Evolutionary conservation across 2,329 filamentous ascomycete genomes (phyloP).

Genomic region (Ceratocystis alfenasii): DNA sequence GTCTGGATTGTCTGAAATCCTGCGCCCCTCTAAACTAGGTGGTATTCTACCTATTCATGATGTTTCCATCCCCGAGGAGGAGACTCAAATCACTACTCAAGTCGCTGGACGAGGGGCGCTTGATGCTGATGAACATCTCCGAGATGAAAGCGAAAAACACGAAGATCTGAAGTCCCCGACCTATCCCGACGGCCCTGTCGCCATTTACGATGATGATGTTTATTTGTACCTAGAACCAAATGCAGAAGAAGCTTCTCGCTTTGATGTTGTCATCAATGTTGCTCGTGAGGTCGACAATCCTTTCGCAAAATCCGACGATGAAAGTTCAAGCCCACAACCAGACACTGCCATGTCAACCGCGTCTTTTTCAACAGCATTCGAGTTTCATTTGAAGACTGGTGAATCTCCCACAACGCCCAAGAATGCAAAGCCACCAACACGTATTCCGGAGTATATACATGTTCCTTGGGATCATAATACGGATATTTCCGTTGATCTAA

Average conservation of each 20-base stretch:
- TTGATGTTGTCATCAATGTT: slow-evolving; percentile 76
- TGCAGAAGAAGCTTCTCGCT: slow-evolving; percentile 61
- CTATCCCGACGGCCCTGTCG: slow-evolving; percentile 70
- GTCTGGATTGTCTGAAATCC: slow-evolving; percentile 46
- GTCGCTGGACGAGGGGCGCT: slow-evolving; percentile 48
- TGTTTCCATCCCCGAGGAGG: slow-evolving; percentile 35
- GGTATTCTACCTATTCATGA: slow-evolving; percentile 25
- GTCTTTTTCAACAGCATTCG: slow-evolving; percentile 32
- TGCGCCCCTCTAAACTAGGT: slow-evolving; percentile 40
- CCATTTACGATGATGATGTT: slow-evolving; percentile 67
- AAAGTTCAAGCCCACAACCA: slow-evolving; percentile 33
- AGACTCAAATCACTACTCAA: slow-evolving; percentile 48
- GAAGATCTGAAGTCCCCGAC: slow-evolving; percentile 71
- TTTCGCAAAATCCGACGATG: slow-evolving; percentile 36
- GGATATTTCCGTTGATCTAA: slow-evolving; percentile 66
- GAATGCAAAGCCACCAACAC: slow-evolving; percentile 36
- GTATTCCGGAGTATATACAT: slow-evolving; percentile 65
- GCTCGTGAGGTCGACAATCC: slow-evolving; percentile 72
- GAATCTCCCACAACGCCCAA: slow-evolving; percentile 46
- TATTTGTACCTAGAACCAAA: slow-evolving; percentile 72
- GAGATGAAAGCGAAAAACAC: slow-evolving; percentile 56
- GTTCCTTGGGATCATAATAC: slow-evolving; percentile 84
- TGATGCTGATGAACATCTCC: slow-evolving; percentile 35
- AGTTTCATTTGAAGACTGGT: slow-evolving; percentile 25
- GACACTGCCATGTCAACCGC: slow-evolving; percentile 47